A percentile compares a stretch with the other conserved stretches of the same genome.
These are phyloP conservation scores for Sporothrix protearum DNA, from an alignment of 2,329 filamentous ascomycete species.

Conservation along the genomic window DNA sequence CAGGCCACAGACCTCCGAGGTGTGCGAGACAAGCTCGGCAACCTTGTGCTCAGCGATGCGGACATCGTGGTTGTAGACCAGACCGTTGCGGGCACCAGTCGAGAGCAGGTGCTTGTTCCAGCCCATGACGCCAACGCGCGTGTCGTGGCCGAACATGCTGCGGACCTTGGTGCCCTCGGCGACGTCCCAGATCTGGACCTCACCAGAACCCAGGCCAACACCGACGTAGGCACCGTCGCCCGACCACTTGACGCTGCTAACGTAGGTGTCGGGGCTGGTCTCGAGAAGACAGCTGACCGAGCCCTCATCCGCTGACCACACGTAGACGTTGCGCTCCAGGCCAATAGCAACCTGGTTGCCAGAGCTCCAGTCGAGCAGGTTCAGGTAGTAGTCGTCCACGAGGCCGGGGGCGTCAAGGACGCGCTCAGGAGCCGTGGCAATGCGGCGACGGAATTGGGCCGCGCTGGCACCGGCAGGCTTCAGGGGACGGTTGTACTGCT, in stretches of 20 bases:
- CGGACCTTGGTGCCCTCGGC: constrained; percentile 92
- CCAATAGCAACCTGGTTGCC: constrained; percentile 98
- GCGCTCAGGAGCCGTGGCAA: constrained; percentile 91
- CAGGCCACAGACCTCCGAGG: constrained; percentile 93
- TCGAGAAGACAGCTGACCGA: constrained; percentile 85
- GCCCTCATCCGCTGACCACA: constrained; percentile 96
- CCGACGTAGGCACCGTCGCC: constrained; percentile 94
- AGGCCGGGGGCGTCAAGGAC: constrained; percentile 94
- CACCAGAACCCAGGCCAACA: constrained; percentile 88
- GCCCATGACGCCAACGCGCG: constrained; percentile 94
- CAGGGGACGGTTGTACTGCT: constrained; percentile 95
- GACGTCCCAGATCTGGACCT: constrained; percentile 99
- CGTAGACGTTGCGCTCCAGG: constrained; percentile 93
- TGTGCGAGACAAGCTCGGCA: constrained; percentile 94
- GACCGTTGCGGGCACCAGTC: constrained; percentile 87
- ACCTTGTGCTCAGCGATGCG: constrained; percentile 97
- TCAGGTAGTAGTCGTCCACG: constrained; percentile 98
- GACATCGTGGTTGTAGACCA: constrained; percentile 98
- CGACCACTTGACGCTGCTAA: constrained; percentile 98
- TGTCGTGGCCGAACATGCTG: constrained; percentile 97
- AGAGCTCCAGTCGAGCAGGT: constrained; percentile 96
- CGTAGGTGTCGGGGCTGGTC: constrained; percentile 84
- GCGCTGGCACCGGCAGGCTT: constrained; percentile 70
- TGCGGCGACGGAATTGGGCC: constrained; percentile 84
- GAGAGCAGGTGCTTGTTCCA: constrained; percentile 99